Evolutionary conservation across 169 alveolate genomes (phyloP).

Genomic region (Plasmodium fragile): DNA sequence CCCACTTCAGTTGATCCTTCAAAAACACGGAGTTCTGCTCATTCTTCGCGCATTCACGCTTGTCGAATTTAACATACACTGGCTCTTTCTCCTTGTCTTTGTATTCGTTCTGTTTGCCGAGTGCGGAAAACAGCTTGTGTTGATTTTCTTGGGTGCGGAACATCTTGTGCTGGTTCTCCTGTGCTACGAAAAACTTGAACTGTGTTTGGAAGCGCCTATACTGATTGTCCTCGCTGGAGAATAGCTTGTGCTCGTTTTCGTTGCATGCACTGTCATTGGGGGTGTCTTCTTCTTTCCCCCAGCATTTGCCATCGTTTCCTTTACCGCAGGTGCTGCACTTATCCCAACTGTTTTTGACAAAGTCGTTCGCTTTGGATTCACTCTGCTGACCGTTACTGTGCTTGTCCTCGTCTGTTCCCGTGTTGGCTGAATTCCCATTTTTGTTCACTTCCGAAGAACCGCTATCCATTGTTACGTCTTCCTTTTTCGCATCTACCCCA

Average conservation of each 20-base stretch:
- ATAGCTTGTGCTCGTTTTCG: neutral
- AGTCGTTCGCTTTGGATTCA: neutral
- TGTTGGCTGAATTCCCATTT: neutral
- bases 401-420: neutral
- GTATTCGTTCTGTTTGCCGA: slow-evolving; percentile 4
- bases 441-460: neutral
- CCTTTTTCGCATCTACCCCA: slow-evolving; percentile 3
- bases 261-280: neutral
- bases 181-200: neutral
- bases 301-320: neutral
- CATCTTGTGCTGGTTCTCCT: neutral
- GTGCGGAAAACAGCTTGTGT: neutral
- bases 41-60: slow-evolving; percentile 14
- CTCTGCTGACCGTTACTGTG: neutral
- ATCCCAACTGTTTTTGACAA: neutral
- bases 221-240: neutral
- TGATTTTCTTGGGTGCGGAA: neutral
- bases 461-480: neutral
- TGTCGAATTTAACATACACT: slow-evolving; percentile 26
- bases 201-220: neutral
- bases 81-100: slow-evolving; percentile 21
- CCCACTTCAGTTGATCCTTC: neutral
- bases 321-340: neutral
- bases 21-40: slow-evolving; percentile 1
- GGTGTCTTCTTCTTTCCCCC: neutral